Evolutionary conservation across 805 yeast genomes (phyloP), one percentile per base, ranked within the genome.

Genomic region (Pichia insulana): DNA sequence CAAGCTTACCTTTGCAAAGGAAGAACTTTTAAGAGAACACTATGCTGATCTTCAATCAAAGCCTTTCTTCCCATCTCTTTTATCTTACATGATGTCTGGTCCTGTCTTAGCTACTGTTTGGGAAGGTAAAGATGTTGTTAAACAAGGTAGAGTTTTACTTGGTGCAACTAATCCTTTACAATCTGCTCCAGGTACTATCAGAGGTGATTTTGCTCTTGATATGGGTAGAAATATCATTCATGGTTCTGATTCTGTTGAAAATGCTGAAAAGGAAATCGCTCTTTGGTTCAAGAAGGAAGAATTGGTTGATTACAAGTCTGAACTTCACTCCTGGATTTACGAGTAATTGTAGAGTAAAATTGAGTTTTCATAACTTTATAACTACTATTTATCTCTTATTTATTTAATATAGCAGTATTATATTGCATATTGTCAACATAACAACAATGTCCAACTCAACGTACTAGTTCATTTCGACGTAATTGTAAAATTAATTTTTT

Each of bases 41-140:
- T 92, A 94, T 77, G 82, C 80, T 51, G 99, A 92, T 74, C 83
- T 92, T 69, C 89, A 83, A 68, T 70, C 78, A 63, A 92, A 92
- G 79, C 95, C 97, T 62, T 92, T 92, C 78, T 92, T 89, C 90
- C 96, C 97, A 67, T 85, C 95, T 52, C 78, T 92, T 70, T 78
- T 86, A 65, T 75, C 87, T 54, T 89, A 89, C 86, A 94, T 92
- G 99, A 74, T 77, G 66, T 87, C 96, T 55, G 99, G 99, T 60
- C 99, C 99, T 66, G 83, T 92, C 58, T 80, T 90, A 61, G 98
- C 98, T 60, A 92, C 96, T 67, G 97, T 89, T 60, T 92, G 99
- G 99, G 97, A 92, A 74, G 99, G 99, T 72, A 92, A 89, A 77
- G 97, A 92, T 64, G 98, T 80, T 68, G 98, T 92, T 70, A 89